Evolutionary conservation across 371 early-diverging fungal genomes (phyloP), one percentile per base, ranked within the genome.

Genomic region (Thermomucor indicae-seudaticae): DNA sequence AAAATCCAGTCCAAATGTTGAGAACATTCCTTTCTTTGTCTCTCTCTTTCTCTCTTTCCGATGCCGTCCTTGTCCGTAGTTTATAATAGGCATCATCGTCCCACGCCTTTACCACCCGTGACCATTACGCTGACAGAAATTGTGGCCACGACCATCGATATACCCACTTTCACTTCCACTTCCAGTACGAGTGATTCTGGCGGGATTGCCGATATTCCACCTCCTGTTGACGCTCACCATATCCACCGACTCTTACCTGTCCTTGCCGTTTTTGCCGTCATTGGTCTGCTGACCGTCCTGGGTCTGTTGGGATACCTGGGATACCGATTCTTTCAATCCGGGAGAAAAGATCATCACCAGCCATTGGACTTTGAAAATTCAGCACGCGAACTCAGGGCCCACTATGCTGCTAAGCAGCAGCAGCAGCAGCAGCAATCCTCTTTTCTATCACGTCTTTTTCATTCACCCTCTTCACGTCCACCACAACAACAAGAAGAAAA

Each of bases 251-350:
- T 57, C 31, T 45, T 71, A 14, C 71, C 71, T 12, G 49, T 60
- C 2, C 43, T 71, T 7, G 47, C 59, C 11, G 51, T 57, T 4
- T 72, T 72, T 59, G 72, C 72, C n/a, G 55, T 64, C 14, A 46
- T 72, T 29, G 72, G 72, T 0, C 25, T 72, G 7, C 29, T 68
- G 6, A 24, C 66, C 6, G 28, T 62, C 4, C 20, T 59, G 2
- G 53, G 35, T 5, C 24, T 58, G 22, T 52, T 70, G 5, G 31
- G 45, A 6, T 70, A 58, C 31, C n/a, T 65, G 20, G 53, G 39
- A 8, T 69, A 62, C 39, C 51, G 66, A 20, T 55, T 62, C 5
- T 68, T 51, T 46, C 41, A 49, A 51, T 27, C 29, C 27, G 24
- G 22, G 20, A 29, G 31, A 12, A 16, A 12, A 35, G 11, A 6